Evolutionary conservation across 441 rosid species (phyloP).

Genomic region (Corymbia citriodora): DNA sequence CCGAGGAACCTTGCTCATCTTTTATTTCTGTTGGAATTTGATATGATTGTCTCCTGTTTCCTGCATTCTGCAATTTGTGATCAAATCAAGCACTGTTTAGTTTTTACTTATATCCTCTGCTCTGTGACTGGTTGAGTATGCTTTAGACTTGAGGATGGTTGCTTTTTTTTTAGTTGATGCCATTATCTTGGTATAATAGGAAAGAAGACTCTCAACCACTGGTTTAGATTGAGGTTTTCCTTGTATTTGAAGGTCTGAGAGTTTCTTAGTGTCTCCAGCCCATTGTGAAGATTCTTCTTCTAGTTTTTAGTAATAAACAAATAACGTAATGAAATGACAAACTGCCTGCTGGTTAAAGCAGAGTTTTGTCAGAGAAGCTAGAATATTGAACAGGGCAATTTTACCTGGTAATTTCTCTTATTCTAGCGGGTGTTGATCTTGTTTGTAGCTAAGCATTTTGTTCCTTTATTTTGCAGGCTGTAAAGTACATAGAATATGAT

Average conservation of each 20-base stretch:
- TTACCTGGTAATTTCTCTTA: neutral
- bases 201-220: neutral
- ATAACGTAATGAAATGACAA: too few relatives aligned
- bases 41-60: neutral
- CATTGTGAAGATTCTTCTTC: neutral
- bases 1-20: neutral
- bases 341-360: neutral
- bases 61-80: neutral
- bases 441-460: neutral
- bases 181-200: neutral
- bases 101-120: neutral
- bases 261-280: neutral
- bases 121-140: neutral
- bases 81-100: neutral
- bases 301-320: neutral
- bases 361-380: neutral
- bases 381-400: neutral
- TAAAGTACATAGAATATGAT: constrained; percentile 62
- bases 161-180: neutral
- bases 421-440: neutral
- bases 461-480: constrained; percentile 38
- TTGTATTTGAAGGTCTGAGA: neutral
- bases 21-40: neutral
- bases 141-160: neutral
- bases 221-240: neutral